Percentiles rank a stretch among this genome's conserved stretches.
phyloP scores from a whole-genome alignment of 2,329 filamentous ascomycete genomes.

The Monosporascus sp. region DNA sequence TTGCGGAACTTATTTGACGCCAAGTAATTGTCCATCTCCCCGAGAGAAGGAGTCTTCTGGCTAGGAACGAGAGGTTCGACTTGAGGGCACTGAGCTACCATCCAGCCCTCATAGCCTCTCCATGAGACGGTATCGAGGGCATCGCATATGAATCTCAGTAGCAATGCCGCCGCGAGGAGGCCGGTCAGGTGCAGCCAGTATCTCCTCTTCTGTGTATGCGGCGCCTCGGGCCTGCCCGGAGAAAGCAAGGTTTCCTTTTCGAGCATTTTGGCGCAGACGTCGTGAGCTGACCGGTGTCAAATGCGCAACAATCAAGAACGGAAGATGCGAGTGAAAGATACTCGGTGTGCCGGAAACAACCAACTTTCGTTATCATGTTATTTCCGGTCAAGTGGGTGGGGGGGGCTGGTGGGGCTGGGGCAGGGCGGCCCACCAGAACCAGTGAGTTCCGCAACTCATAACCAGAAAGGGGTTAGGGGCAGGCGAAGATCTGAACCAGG shows the following conservation, averaged over 20 bases:
- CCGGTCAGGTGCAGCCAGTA: not conserved
- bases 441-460: not conserved
- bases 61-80: slow-evolving; percentile 27
- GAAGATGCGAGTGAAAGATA: not conserved
- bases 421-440: too few species aligned
- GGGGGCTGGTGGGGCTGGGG: too few species aligned
- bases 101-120: not conserved
- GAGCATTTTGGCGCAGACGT: not conserved
- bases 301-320: not conserved
- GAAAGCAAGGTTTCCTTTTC: not conserved
- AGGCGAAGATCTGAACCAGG: not conserved
- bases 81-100: slow-evolving; percentile 25
- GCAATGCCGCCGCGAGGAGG: not conserved
- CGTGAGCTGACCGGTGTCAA: too few species aligned
- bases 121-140: not conserved
- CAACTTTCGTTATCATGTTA: not conserved
- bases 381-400: too few species aligned
- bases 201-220: not conserved
- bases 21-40: slow-evolving; percentile 27
- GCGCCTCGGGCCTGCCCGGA: not conserved
- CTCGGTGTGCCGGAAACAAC: not conserved
- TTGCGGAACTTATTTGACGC: slow-evolving; percentile 26
- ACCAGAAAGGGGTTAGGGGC: not conserved
- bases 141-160: not conserved
- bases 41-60: slow-evolving; percentile 18